Conservation (phyloP, 768 basidiomycete species). For the Galerina marginata region DNA sequence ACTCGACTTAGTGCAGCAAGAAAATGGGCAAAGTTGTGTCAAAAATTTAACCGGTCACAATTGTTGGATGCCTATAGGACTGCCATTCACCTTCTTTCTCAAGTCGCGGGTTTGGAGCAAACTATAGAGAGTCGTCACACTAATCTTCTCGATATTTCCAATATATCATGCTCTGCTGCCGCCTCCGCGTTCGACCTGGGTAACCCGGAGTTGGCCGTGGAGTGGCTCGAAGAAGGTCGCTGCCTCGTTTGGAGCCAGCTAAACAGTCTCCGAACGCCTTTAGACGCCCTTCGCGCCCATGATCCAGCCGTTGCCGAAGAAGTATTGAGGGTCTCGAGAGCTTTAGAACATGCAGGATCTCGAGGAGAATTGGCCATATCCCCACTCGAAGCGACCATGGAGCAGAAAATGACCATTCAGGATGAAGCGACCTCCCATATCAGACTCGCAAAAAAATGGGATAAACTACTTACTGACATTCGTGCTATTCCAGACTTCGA, state of each 20-base stretch:
- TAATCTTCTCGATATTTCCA: conserved; percentile 10
- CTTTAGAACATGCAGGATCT: conserved; percentile 5
- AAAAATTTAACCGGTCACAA: neutral
- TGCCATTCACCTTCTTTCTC: conserved; percentile 18
- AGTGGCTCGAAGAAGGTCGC: conserved; percentile 21
- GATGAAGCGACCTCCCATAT: conserved; percentile 6
- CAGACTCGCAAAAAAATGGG: conserved; percentile 22
- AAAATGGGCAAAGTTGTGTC: neutral
- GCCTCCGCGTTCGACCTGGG: conserved; percentile 14
- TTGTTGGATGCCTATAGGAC: conserved; percentile 15
- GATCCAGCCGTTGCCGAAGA: conserved; percentile 5
- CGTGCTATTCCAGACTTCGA: conserved; percentile 25
- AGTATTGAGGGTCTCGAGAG: neutral
- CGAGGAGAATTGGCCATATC: neutral
- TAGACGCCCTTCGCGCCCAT: neutral
- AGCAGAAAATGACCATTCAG: neutral
- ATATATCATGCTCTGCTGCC: conserved; percentile 19
- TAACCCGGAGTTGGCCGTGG: neutral
- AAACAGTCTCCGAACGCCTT: conserved; percentile 12
- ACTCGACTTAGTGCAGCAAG: conserved; percentile 2
- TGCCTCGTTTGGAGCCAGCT: conserved; percentile 20
- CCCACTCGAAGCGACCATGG: neutral
- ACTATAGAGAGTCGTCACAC: conserved; percentile 16
- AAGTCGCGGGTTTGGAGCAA: conserved; percentile 23
- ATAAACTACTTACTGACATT: conserved; percentile 16